A percentile compares a stretch with the other conserved stretches of the same genome.
These are phyloP conservation scores for Penicillium dipodomyicola DNA, from an alignment of 495 filamentous ascomycete genomes.

Conservation along the genomic window DNA sequence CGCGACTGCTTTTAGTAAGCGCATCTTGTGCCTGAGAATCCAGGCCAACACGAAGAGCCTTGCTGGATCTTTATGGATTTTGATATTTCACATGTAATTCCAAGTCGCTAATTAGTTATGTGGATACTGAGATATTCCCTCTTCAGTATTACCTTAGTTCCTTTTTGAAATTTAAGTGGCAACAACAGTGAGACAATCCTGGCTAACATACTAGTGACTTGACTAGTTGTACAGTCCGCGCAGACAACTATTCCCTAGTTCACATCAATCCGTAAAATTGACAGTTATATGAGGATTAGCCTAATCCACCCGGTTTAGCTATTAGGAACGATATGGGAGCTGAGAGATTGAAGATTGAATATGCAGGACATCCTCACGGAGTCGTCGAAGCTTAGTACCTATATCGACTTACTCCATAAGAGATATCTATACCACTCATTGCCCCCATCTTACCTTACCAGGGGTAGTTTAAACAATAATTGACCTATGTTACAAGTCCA, in stretches of 20 bases:
- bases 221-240: too few relatives aligned
- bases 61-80: too few relatives aligned
- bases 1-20: slow-evolving; percentile 5
- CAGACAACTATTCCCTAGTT: background rate
- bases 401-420: too few relatives aligned
- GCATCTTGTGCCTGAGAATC: background rate
- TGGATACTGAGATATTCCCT: too few relatives aligned
- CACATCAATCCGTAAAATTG: background rate
- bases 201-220: too few relatives aligned
- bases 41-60: background rate
- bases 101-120: too few relatives aligned
- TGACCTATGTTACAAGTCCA: background rate
- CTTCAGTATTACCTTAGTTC: background rate
- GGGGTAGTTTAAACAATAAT: background rate
- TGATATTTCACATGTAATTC: background rate
- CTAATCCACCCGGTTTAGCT: background rate
- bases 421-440: background rate
- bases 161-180: background rate
- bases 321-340: background rate
- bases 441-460: background rate
- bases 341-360: background rate
- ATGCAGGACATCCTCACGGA: background rate
- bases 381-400: background rate
- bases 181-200: background rate
- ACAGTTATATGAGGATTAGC: background rate